Conservation (phyloP, 352 stramenopile genomes). For the Globisporangium lucens region DNA sequence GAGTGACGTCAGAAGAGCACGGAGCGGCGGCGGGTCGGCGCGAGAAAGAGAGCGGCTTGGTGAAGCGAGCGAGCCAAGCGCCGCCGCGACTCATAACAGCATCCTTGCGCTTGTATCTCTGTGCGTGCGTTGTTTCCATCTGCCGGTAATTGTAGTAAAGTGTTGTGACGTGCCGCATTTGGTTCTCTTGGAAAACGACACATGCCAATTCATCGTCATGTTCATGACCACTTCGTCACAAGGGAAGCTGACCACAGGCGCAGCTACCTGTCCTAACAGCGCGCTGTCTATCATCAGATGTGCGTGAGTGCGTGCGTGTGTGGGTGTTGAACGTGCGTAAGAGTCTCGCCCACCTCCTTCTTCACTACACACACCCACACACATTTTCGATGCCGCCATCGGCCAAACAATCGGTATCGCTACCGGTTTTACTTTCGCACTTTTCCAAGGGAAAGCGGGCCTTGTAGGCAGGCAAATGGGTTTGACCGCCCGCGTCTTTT, state of each 20-base stretch:
- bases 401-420: constrained; percentile 13
- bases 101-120: neutral
- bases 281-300: neutral
- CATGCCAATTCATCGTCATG: neutral
- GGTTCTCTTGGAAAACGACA: neutral
- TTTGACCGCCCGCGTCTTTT: neutral
- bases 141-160: neutral
- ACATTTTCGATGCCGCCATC: neutral
- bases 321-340: neutral
- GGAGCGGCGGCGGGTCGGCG: neutral
- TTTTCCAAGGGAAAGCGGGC: neutral
- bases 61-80: neutral
- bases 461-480: neutral
- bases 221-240: neutral
- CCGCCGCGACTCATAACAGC: neutral
- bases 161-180: constrained; percentile 1
- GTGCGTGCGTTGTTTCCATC: neutral
- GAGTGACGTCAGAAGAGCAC: constrained; percentile 9
- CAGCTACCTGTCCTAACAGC: neutral
- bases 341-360: neutral
- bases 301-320: neutral
- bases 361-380: neutral
- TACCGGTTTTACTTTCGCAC: constrained; percentile 16
- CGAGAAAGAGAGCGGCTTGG: neutral
- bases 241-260: neutral